Percentiles rank a stretch among this genome's conserved stretches.
phyloP scores from a whole-genome alignment of 2,329 filamentous ascomycete genomes.

The Diaporthe ilicicola region DNA sequence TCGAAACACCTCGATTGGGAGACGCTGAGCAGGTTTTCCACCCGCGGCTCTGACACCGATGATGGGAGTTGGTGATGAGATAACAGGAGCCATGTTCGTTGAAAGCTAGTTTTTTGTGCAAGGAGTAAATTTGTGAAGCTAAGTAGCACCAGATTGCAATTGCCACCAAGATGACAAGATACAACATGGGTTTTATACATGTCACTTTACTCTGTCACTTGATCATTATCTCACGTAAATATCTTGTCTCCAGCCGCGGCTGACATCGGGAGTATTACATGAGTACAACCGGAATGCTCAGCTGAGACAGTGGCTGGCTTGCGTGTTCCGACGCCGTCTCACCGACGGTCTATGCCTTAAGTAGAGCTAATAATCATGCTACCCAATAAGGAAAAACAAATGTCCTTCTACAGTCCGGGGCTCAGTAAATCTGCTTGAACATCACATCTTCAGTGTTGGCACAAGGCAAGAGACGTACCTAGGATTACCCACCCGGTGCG shows the following conservation, averaged over 20 bases:
- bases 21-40: background rate
- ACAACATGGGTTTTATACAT: background rate
- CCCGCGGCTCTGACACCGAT: background rate
- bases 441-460: too few species aligned
- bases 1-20: slow-evolving; percentile 15
- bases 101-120: background rate
- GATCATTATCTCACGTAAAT: background rate
- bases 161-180: too few species aligned
- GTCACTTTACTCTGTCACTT: too few species aligned
- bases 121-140: background rate
- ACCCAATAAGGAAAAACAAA: background rate
- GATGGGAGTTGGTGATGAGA: slow-evolving; percentile 1
- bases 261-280: background rate
- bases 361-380: background rate
- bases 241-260: background rate
- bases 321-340: background rate
- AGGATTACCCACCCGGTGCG: background rate
- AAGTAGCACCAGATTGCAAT: background rate
- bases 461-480: background rate
- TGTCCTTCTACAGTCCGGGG: too few species aligned
- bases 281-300: background rate
- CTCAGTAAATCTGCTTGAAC: too few species aligned
- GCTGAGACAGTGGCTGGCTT: background rate
- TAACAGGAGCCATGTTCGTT: slow-evolving; percentile 36
- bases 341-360: background rate